Evolutionary conservation across 257 asterid genomes (phyloP), one percentile per base, ranked within the genome.

Genomic region (Parsonsia alboflavescens): DNA sequence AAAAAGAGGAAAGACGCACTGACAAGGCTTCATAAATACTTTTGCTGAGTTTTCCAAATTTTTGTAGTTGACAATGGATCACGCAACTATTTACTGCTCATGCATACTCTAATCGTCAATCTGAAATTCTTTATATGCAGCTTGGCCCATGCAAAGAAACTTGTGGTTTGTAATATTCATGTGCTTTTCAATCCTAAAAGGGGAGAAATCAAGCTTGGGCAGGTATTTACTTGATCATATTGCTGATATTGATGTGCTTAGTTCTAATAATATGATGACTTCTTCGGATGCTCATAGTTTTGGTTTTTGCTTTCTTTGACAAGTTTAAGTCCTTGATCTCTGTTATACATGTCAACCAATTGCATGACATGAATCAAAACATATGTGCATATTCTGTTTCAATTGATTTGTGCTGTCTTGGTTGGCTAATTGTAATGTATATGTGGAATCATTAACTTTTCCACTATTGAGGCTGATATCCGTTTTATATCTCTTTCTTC

Each of bases 131-230:
- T 72, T 75, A 61, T 57, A 78, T 77, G 82, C 94, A 89, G 97
- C 85, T 76, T 82, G 39, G 81, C 30, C 72, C 73, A 76, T 41
- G 78, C 83, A 70, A 87, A 88, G 58, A 86, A 88, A 80, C 91
- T 93, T 46, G 93, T 93, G 63, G 86, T 93, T 68, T 93, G 98
- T 86, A 93, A 93, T 88, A 82, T 90, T 85, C 98, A 93, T 71
- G 97, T 93, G 85, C 97, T 93, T 86, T 93, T 87, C 86, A 93
- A 93, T 88, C 97, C 98, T 70, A 92, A 78, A 77, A 89, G 98
- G 79, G 98, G 98, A 75, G 98, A 93, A 59, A 80, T 93, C 63
- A 93, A 93, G 86, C 98, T 93, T 79, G 98, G 97, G 44, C 98
- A 93, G 97, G 98, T 93, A 84, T 52, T 22, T 53, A 73, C 75